Percentiles rank a stretch among this genome's conserved stretches.
Conservation (phyloP, 164 flowering plant species). For the Stephania japonica region DNA sequence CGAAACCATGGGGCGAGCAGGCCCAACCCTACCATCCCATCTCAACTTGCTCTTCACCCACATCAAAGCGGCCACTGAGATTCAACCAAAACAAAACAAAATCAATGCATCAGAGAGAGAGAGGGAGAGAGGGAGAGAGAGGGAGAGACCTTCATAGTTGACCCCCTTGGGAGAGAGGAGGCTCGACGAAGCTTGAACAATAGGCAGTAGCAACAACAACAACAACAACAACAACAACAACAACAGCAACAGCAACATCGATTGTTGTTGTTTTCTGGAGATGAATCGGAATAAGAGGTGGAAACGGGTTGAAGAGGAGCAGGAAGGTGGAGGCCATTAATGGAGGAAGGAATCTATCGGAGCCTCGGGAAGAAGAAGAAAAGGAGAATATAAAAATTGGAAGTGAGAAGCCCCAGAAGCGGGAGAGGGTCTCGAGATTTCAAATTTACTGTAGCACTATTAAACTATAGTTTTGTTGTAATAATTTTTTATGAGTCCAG, state of each 20-base stretch:
- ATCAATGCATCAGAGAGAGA: no score
- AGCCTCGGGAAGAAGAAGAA: not conserved
- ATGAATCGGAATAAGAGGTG: not conserved
- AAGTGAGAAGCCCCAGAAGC: not conserved
- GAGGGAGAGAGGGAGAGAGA: no score
- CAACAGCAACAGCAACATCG: not conserved
- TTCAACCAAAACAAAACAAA: not conserved
- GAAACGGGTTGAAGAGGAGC: not conserved
- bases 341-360: not conserved
- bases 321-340: not conserved
- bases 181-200: conserved; percentile 33
- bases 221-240: no score
- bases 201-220: conserved; percentile 18
- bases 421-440: conserved; percentile 8
- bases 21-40: conserved; percentile 38
- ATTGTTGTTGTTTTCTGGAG: conserved; percentile 24
- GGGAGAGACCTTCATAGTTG: conserved; percentile 74
- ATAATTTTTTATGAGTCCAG: no score
- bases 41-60: conserved; percentile 68
- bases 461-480: no score
- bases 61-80: conserved; percentile 95
- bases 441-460: not conserved
- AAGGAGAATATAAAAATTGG: not conserved
- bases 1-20: conserved; percentile 78
- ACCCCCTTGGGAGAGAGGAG: conserved; percentile 95